phyloP scores from a whole-genome alignment of 2,329 filamentous ascomycete genomes.

The Stagonosporopsis chrysanthemi region DNA sequence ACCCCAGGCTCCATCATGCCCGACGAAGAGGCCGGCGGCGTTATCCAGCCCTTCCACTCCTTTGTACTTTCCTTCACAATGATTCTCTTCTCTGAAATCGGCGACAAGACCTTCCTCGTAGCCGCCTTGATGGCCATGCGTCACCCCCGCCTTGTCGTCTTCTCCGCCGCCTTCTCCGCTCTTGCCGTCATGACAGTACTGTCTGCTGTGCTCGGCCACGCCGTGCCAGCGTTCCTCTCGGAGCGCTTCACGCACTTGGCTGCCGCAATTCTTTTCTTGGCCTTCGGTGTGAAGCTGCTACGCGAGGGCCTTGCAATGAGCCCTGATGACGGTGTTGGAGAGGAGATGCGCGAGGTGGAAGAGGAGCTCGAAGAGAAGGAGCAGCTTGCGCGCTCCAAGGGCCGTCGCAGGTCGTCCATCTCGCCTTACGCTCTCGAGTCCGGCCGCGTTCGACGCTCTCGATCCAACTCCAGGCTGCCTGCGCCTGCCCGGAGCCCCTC shows the following conservation, averaged over 20 bases:
- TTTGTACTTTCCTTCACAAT: slow-evolving; percentile 92
- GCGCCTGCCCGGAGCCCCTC: slow-evolving; percentile 82
- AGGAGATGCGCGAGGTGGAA: slow-evolving; percentile 98
- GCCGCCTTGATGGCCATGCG: slow-evolving; percentile 99
- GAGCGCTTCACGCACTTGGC: slow-evolving; percentile 90
- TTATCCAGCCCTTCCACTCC: slow-evolving; percentile 85
- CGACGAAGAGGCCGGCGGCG: slow-evolving; percentile 61
- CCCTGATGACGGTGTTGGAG: slow-evolving; percentile 87
- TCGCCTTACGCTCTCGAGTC: slow-evolving; percentile 82
- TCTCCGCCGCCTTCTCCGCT: slow-evolving; percentile 91
- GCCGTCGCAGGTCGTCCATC: slow-evolving; percentile 71
- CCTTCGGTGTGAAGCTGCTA: slow-evolving; percentile 86
- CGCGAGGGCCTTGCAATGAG: slow-evolving; percentile 89
- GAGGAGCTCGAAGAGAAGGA: slow-evolving; percentile 94
- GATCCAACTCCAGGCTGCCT: slow-evolving; percentile 78
- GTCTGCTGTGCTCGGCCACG: slow-evolving; percentile 90
- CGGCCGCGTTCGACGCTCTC: slow-evolving; percentile 75
- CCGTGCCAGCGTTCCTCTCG: slow-evolving; percentile 86
- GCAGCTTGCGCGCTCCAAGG: slow-evolving; percentile 69
- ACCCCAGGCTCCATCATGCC: slow-evolving; percentile 33
- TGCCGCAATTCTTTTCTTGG: slow-evolving; percentile 82
- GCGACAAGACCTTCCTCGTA: slow-evolving; percentile 98
- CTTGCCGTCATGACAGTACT: slow-evolving; percentile 94
- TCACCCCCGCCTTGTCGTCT: slow-evolving; percentile 90
- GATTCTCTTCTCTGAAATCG: slow-evolving; percentile 96